Evolutionary conservation across 257 asterid species (phyloP).

Genomic region (Solanum medicagineum): DNA sequence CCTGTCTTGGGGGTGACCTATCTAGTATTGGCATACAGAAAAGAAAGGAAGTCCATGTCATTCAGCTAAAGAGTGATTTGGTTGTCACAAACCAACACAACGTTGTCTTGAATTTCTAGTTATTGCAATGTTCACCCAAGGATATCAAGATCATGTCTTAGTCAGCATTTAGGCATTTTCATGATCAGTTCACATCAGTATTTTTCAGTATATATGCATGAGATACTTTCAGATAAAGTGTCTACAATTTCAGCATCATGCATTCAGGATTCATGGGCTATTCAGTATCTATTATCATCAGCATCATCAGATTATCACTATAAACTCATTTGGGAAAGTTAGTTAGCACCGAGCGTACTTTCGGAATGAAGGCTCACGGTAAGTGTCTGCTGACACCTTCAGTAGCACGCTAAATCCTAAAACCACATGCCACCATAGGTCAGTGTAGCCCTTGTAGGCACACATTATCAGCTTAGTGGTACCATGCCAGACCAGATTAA

Average conservation of each 20-base stretch:
- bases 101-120: background rate
- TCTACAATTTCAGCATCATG: background rate
- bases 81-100: background rate
- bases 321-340: background rate
- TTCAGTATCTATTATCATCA: background rate
- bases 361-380: background rate
- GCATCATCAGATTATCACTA: too few species aligned
- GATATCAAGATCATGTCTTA: background rate
- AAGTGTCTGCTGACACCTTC: too few species aligned
- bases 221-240: background rate
- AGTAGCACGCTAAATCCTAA: background rate
- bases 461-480: background rate
- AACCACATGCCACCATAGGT: background rate
- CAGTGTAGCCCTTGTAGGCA: background rate
- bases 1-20: background rate
- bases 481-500: background rate
- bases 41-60: background rate
- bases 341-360: background rate
- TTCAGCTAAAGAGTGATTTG: background rate
- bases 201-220: too few species aligned
- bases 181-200: background rate
- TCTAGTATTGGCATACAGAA: background rate
- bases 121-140: background rate
- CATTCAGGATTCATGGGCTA: background rate
- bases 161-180: too few species aligned